Evolutionary conservation across 208 protist genomes (phyloP), one percentile per base, ranked within the genome.

Genomic region (Phytomonas sp.): DNA sequence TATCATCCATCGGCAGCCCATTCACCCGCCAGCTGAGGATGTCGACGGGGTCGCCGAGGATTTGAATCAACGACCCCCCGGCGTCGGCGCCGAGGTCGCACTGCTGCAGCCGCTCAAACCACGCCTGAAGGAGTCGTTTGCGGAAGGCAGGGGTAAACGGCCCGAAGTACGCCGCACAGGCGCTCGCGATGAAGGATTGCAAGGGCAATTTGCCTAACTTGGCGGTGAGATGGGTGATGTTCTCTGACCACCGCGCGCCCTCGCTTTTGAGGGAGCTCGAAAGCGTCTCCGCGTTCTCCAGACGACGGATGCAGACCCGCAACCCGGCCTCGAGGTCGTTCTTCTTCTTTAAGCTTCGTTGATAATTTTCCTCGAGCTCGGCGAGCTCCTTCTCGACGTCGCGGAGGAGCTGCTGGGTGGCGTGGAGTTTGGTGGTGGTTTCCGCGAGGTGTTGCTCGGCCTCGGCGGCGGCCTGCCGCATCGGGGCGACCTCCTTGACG

Each of bases 21-120:
- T 95, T 89, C 36, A 99, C 95, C 67, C 97, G 91, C 98, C 98
- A 99, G 62, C 96, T 97, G 8, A 98, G 87, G n/a, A 96, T 97
- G 75, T 97, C 86, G 37, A 99, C 88, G 20, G 97, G 96, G 75
- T 99, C 95, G 53, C 92, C 93, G 2, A 99, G 84, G 15, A 90
- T 91, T 23, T 71, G 74, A 28, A 76, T 77, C 31, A 89, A 70
- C 4, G 71, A 71, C 33, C 71, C 94, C 53, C 72, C 73, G 6
- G 51, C 64, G 28, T 93, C 70, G 26, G 92, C 83, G 20, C 97
- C 81, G 37, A 74, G 78, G 31, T 80, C 75, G 17, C 46, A 31
- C 36, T 68, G 11, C 31, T 36, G 29, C 62, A 92, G 76, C 56
- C 84, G 75, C 53, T 74, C 72, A 37, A 84, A 37, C 96, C 97